Evolutionary conservation across 176 grass and related monocot species (phyloP).

Genomic region (Oryza australiensis): DNA sequence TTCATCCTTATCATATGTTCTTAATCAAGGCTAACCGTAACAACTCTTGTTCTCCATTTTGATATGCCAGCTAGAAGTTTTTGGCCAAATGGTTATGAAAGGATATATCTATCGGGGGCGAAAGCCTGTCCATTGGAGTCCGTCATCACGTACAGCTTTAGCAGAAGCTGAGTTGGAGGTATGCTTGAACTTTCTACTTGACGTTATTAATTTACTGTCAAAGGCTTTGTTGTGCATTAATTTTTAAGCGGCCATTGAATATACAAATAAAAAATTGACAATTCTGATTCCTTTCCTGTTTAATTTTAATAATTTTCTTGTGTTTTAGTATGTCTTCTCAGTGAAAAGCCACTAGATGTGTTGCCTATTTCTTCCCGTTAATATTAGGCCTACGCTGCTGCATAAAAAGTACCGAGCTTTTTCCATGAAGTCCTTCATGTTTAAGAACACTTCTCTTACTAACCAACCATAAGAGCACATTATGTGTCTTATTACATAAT

Average conservation of each 20-base stretch:
- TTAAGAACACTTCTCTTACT: background rate
- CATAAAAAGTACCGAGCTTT: background rate
- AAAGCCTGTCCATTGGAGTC: conserved; percentile 98
- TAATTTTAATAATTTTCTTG: background rate
- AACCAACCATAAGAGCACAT: background rate
- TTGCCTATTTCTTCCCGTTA: background rate
- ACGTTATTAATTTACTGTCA: conserved; percentile 12
- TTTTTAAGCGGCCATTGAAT: background rate
- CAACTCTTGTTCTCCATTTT: conserved; percentile 33
- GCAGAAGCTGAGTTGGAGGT: conserved; percentile 98
- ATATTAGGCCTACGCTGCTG: background rate
- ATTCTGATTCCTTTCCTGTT: conserved; percentile 1
- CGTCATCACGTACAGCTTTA: conserved; percentile 88
- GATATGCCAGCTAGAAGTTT: conserved; percentile 77
- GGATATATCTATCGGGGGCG: conserved; percentile 95
- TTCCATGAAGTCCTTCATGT: background rate
- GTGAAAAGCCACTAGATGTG: background rate
- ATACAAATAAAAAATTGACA: conserved; percentile 1
- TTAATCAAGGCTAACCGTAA: conserved; percentile 25
- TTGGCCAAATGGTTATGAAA: conserved; percentile 90
- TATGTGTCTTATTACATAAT: background rate
- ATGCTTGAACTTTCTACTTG: conserved; percentile 28
- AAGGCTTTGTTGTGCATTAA: background rate
- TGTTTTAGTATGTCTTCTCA: background rate
- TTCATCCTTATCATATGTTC: conserved; percentile 15